Conservation (phyloP, 768 basidiomycete species). For the Tricholoma matsutake region DNA sequence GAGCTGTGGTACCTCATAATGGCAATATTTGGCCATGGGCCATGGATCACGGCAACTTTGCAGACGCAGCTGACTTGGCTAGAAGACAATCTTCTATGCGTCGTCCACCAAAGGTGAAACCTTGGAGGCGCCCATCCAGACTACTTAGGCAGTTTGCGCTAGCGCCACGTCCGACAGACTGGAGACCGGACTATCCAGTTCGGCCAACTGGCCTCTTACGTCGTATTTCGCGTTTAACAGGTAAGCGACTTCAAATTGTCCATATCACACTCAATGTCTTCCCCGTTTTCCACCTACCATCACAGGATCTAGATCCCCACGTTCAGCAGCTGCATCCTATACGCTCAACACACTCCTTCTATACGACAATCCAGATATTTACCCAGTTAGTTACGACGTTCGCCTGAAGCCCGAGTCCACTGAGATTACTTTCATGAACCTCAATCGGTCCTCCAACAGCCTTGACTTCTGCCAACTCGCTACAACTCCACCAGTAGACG, state of each 20-base stretch:
- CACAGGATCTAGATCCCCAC: neutral
- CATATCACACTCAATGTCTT: neutral
- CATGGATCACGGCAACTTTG: neutral
- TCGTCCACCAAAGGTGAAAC: neutral
- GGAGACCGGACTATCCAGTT: conserved; percentile 15
- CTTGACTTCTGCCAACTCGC: conserved; percentile 31
- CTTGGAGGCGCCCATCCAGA: neutral
- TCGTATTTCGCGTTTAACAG: conserved; percentile 4
- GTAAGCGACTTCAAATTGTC: neutral
- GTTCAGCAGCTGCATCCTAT: conserved; percentile 1
- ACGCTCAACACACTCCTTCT: conserved; percentile 11
- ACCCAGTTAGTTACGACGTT: conserved; percentile 16
- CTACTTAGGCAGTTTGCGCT: conserved; percentile 4
- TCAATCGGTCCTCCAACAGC: conserved; percentile 12
- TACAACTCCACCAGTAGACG: conserved; percentile 43
- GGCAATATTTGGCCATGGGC: neutral
- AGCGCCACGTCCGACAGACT: conserved; percentile 13
- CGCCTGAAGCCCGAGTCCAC: conserved; percentile 10
- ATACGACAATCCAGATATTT: conserved; percentile 3
- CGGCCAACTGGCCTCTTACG: neutral
- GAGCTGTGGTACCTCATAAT: neutral
- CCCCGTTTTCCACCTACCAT: neutral
- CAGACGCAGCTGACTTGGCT: neutral
- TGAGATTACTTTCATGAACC: conserved; percentile 13
- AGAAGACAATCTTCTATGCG: neutral